These are phyloP conservation scores for Chalciporus sp. DNA, from an alignment of 1,284 basidiomycete genomes.

Conservation along the genomic window DNA sequence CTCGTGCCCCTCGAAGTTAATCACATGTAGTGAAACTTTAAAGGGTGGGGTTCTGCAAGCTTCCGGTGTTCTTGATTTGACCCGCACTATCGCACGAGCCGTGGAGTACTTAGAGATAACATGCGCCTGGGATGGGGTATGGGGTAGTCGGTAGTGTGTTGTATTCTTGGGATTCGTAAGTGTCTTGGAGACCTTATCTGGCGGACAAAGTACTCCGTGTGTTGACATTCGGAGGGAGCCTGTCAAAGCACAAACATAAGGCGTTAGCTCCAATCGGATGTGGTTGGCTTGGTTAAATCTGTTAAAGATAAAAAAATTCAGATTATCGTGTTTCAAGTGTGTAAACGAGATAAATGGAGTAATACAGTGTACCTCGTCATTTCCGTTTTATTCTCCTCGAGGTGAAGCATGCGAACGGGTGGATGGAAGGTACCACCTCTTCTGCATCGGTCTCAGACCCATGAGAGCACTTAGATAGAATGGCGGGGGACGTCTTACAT, in stretches of 20 bases:
- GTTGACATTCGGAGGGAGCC: neutral
- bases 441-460: neutral
- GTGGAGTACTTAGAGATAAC: constrained; percentile 13
- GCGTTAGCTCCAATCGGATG: neutral
- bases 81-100: constrained; percentile 8
- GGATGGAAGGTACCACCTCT: neutral
- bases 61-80: constrained; percentile 18
- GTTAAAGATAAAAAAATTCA: neutral
- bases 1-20: constrained; percentile 24
- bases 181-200: neutral
- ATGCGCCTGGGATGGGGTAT: neutral
- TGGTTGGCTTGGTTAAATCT: neutral
- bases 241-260: neutral
- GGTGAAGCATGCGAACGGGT: neutral
- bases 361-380: constrained; percentile 1
- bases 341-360: neutral
- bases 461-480: neutral
- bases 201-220: neutral
- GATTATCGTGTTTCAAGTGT: neutral
- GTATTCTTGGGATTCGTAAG: neutral
- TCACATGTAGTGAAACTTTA: constrained; percentile 21
- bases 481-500: neutral
- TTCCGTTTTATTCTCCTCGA: neutral
- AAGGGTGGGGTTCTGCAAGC: constrained; percentile 1
- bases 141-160: neutral